These are phyloP conservation scores for Ceratobasidium sp. DNA, from an alignment of 1,284 basidiomycete species.

Conservation along the genomic window DNA sequence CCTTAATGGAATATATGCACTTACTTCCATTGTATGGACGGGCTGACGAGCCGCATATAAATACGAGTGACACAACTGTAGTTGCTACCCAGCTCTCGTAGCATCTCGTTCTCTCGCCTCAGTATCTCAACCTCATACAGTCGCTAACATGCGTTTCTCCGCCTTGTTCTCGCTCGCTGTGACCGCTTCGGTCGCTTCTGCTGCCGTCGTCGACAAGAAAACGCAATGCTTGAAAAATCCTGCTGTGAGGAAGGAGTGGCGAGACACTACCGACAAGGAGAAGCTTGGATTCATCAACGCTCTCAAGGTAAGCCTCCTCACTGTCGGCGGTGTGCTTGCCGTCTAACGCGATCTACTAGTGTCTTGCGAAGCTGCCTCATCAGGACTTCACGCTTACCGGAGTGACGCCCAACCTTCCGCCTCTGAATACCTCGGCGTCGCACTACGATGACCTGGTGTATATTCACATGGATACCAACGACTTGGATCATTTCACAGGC, in stretches of 20 bases:
- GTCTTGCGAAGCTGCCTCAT: conserved; percentile 26
- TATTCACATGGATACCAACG: conserved; percentile 41
- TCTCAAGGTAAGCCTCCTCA: conserved; percentile 38
- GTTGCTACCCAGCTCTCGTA: no score
- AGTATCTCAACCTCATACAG: no score
- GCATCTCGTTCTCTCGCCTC: no score
- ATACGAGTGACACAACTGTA: no score
- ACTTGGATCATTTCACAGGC: conserved; percentile 4
- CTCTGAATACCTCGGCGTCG: not conserved
- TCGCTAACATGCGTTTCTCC: conserved; percentile 10
- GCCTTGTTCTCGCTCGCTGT: not conserved
- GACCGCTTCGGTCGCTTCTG: not conserved
- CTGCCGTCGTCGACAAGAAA: not conserved
- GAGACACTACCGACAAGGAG: not conserved
- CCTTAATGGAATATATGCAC: no score
- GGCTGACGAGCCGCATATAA: no score
- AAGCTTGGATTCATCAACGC: conserved; percentile 41
- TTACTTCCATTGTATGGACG: no score
- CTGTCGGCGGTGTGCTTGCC: no score
- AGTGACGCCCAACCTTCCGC: conserved; percentile 11
- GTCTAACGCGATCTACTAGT: not conserved
- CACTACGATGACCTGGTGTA: conserved; percentile 40
- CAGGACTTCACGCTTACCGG: conserved; percentile 14
- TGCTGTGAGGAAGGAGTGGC: conserved; percentile 32
- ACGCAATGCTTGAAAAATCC: not conserved